phyloP scores from a whole-genome alignment of 805 yeast species.

The Hanseniaspora meyeri region DNA sequence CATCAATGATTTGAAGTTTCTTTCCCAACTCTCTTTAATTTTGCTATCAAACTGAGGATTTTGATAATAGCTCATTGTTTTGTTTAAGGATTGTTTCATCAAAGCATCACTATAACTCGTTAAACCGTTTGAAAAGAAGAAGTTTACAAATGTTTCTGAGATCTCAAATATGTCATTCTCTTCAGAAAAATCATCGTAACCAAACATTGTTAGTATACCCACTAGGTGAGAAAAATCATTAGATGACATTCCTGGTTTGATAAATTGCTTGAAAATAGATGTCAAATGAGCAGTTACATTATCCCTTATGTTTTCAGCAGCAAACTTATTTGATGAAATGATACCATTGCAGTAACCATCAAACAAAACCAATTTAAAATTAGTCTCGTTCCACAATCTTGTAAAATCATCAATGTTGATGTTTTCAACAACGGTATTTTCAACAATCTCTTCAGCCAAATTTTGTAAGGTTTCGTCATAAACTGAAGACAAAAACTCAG shows the following conservation, averaged over 20 bases:
- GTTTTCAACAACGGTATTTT: constrained; percentile 21
- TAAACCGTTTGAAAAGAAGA: neutral
- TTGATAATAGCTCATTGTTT: neutral
- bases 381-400: neutral
- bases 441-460: constrained; percentile 17
- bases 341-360: constrained; percentile 1
- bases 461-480: constrained; percentile 19
- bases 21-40: neutral
- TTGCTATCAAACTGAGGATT: neutral
- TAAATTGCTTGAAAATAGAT: constrained; percentile 17
- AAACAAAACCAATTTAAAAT: neutral
- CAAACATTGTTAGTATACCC: neutral
- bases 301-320: neutral
- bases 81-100: constrained; percentile 15
- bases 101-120: neutral
- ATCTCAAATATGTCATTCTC: neutral
- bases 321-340: neutral
- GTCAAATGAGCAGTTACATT: neutral
- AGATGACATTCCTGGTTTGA: constrained; percentile 7
- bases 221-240: constrained; percentile 14
- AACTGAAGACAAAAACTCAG: constrained; percentile 25
- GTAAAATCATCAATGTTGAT: neutral
- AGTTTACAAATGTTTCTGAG: neutral
- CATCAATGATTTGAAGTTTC: neutral
- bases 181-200: neutral